Conservation (phyloP, 1,139 yeast genomes). For the Pichia sp. region DNA sequence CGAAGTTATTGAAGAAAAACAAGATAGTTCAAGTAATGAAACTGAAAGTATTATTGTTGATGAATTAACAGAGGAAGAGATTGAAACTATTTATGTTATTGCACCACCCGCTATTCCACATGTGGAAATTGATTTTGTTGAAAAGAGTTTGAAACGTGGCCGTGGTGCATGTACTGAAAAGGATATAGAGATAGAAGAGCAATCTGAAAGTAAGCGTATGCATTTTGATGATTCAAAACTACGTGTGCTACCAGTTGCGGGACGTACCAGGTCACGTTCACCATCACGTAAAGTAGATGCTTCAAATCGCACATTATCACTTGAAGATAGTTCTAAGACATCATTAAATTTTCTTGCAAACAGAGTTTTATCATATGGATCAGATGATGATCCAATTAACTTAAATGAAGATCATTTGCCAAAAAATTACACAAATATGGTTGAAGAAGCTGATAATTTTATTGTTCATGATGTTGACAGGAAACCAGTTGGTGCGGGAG, state of each 20-base stretch:
- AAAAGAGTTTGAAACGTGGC: conserved; percentile 1
- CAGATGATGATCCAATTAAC: conserved; percentile 18
- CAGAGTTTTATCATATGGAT: conserved; percentile 25
- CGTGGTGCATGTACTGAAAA: background rate
- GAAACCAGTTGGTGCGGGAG: background rate
- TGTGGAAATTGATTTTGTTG: background rate
- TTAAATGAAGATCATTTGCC: conserved; percentile 13
- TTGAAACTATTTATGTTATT: background rate
- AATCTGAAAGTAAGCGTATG: conserved; percentile 3
- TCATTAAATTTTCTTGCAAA: conserved; percentile 22
- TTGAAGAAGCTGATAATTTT: conserved; percentile 21
- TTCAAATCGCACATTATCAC: conserved; percentile 15
- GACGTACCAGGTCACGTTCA: conserved; percentile 23
- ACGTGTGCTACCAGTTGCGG: conserved; percentile 15
- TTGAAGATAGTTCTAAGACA: conserved; percentile 20
- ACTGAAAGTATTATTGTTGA: conserved; percentile 1
- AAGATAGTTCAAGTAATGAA: background rate
- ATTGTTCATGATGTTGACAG: conserved; percentile 15
- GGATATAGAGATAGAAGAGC: background rate
- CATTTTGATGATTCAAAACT: conserved; percentile 6
- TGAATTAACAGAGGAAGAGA: conserved; percentile 14
- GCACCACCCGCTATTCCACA: background rate
- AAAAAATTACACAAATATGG: conserved; percentile 14
- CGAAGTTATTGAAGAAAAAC: background rate
- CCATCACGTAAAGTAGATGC: conserved; percentile 22